phyloP scores from a whole-genome alignment of 2,329 filamentous ascomycete genomes.

The Microdochium paspali region DNA sequence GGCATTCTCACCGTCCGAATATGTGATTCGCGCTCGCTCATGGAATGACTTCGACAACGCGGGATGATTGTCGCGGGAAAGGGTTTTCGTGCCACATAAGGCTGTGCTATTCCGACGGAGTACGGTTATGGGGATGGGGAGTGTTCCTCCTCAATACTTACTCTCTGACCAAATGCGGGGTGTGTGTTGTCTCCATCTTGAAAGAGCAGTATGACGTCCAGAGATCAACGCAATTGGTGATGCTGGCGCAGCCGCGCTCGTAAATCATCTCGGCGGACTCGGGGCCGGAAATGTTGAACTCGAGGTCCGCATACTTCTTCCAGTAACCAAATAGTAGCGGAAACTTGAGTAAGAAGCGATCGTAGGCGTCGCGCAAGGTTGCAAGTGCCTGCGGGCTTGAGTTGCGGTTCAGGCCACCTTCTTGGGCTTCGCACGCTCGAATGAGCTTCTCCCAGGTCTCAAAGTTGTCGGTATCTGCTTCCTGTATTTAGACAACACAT shows the following conservation, averaged over 20 bases:
- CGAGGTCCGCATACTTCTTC: constrained; percentile 98
- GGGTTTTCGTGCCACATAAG: constrained; percentile 10
- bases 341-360: constrained; percentile 89
- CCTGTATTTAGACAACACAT: constrained; percentile 24
- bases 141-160: constrained; percentile 74
- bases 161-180: constrained; percentile 94
- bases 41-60: neutral
- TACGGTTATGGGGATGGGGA: constrained; percentile 51
- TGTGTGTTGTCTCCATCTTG: constrained; percentile 96
- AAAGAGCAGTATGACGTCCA: constrained; percentile 98
- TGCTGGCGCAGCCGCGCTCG: constrained; percentile 87
- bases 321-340: constrained; percentile 96
- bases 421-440: constrained; percentile 70
- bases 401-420: constrained; percentile 92
- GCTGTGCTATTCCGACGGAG: constrained; percentile 27
- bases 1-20: constrained; percentile 61
- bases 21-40: neutral
- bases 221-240: constrained; percentile 87
- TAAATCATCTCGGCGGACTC: constrained; percentile 98
- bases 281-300: constrained; percentile 93
- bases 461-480: constrained; percentile 76
- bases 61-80: neutral
- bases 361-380: constrained; percentile 78
- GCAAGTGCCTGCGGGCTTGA: constrained; percentile 90
- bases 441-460: constrained; percentile 93